A percentile compares a stretch with the other conserved stretches of the same genome.
Evolutionary conservation across 2,329 filamentous ascomycete species (phyloP).

Genomic region (Fusarium papillatum): DNA sequence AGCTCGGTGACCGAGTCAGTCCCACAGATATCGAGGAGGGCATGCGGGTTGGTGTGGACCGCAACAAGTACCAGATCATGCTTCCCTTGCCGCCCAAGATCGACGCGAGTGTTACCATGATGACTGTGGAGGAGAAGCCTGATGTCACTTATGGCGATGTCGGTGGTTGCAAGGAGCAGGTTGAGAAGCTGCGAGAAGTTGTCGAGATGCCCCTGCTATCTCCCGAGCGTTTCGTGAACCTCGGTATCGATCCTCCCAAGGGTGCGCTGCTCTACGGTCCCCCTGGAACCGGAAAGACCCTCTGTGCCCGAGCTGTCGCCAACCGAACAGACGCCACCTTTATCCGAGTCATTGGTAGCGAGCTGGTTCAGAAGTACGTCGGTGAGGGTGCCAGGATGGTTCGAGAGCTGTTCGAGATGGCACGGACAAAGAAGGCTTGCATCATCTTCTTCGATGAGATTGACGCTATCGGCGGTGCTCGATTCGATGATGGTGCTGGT

Average conservation of each 20-base stretch:
- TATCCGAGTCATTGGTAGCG: conserved; percentile 97
- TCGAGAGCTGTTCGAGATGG: conserved; percentile 99
- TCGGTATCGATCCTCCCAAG: conserved; percentile 99
- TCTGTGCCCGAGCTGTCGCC: conserved; percentile 96
- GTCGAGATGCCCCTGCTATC: conserved; percentile 98
- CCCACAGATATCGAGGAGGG: conserved; percentile 99
- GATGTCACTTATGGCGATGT: conserved; percentile 99
- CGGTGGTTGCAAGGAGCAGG: conserved; percentile 99
- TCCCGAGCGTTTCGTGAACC: conserved; percentile 95
- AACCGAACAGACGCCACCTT: conserved; percentile 99
- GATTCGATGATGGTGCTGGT: conserved; percentile 96
- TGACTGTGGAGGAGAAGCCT: conserved; percentile 99
- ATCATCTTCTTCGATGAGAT: conserved; percentile 99
- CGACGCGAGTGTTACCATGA: conserved; percentile 99
- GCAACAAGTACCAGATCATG: conserved; percentile 99
- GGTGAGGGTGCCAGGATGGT: conserved; percentile 99
- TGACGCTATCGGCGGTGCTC: conserved; percentile 94
- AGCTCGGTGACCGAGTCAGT: conserved; percentile 95
- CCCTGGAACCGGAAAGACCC: conserved; percentile 98
- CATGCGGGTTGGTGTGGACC: conserved; percentile 98
- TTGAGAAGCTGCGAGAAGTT: conserved; percentile 98
- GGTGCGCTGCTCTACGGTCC: conserved; percentile 96
- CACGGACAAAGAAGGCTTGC: conserved; percentile 98
- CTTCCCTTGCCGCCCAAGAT: conserved; percentile 97
- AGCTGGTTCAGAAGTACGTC: conserved; percentile 98